phyloP scores from a whole-genome alignment of 805 yeast species.

The Wickerhamiella alocasiicola region DNA sequence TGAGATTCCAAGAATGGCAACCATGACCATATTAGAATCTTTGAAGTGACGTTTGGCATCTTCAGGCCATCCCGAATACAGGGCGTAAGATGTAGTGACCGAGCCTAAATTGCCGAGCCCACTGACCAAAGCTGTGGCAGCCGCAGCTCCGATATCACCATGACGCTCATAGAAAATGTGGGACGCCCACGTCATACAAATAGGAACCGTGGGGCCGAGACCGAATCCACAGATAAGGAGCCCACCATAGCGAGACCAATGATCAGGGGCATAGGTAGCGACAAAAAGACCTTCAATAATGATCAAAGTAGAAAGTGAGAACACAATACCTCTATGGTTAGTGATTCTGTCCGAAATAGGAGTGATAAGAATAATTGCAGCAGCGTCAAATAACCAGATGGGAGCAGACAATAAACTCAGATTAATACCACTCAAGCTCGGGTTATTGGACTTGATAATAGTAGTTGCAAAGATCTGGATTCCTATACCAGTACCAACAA shows the following conservation, averaged over 20 bases:
- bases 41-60: conserved; percentile 50
- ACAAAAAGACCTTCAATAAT: conserved; percentile 67
- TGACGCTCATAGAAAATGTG: conserved; percentile 58
- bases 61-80: conserved; percentile 78
- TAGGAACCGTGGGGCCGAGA: conserved; percentile 83
- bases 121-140: conserved; percentile 67
- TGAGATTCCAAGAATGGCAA: conserved; percentile 61
- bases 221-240: conserved; percentile 75
- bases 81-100: conserved; percentile 74
- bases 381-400: conserved; percentile 76
- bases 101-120: conserved; percentile 83
- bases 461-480: conserved; percentile 77
- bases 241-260: conserved; percentile 74
- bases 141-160: conserved; percentile 79
- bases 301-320: conserved; percentile 47
- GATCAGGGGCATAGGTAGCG: conserved; percentile 57
- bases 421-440: conserved; percentile 48
- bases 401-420: conserved; percentile 75
- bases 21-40: conserved; percentile 74
- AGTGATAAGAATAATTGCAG: conserved; percentile 59
- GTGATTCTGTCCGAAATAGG: conserved; percentile 67
- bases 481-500: conserved; percentile 84
- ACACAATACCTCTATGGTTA: conserved; percentile 46
- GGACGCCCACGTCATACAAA: conserved; percentile 71
- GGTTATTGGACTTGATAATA: conserved; percentile 52